phyloP scores from a whole-genome alignment of 2,329 filamentous ascomycete species.

The Neofusicoccum sp. region DNA sequence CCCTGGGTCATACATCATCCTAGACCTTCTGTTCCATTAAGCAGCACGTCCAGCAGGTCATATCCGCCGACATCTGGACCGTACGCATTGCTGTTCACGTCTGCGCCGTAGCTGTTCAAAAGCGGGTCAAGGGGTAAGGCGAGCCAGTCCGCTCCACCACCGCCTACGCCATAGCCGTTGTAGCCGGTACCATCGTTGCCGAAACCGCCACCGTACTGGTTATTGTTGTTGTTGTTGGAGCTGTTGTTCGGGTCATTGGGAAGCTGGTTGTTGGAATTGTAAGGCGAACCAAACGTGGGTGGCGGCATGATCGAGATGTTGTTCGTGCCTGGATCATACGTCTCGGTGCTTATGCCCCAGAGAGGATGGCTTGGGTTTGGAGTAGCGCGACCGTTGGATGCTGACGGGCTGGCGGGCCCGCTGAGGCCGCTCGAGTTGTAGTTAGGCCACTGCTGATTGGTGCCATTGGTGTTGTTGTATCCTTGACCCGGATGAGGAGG shows the following conservation, averaged over 20 bases:
- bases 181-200: constrained; percentile 17
- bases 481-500: constrained; percentile 11
- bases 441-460: constrained; percentile 1
- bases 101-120: constrained; percentile 56
- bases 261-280: constrained; percentile 2
- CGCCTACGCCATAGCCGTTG: constrained; percentile 1
- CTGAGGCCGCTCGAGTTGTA: constrained; percentile 53
- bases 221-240: constrained; percentile 20
- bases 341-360: constrained; percentile 44
- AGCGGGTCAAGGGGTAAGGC: constrained; percentile 61
- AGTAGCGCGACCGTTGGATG: constrained; percentile 33
- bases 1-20: neutral
- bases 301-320: constrained; percentile 50
- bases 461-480: neutral
- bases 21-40: constrained; percentile 26
- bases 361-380: constrained; percentile 33
- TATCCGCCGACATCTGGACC: constrained; percentile 64
- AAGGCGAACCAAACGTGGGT: constrained; percentile 27
- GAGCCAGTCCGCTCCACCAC: constrained; percentile 52
- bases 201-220: constrained; percentile 17
- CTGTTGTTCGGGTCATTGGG: constrained; percentile 19
- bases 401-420: constrained; percentile 46
- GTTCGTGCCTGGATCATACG: constrained; percentile 45
- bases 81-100: constrained; percentile 55
- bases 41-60: constrained; percentile 50